A percentile compares a stretch with the other conserved stretches of the same genome.
Conservation (phyloP, 169 alveolate species). For the Plasmodium yoelii region DNA sequence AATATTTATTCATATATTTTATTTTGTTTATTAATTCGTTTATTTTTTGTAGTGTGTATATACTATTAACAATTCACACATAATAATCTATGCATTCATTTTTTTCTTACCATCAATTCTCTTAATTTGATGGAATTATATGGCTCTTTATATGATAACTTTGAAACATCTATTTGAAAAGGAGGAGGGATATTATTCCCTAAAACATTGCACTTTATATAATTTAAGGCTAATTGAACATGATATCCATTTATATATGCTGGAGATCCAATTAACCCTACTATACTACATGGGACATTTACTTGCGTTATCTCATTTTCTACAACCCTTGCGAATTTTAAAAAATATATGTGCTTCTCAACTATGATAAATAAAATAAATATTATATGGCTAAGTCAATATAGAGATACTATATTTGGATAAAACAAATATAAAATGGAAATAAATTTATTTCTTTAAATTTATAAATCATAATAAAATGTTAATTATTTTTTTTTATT, state of each 20-base stretch:
- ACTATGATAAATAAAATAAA: conserved; percentile 18
- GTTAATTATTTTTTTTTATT: neutral
- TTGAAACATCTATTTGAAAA: conserved; percentile 88
- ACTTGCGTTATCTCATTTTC: conserved; percentile 85
- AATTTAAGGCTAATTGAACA: conserved; percentile 87
- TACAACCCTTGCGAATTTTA: conserved; percentile 86
- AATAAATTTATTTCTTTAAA: no score
- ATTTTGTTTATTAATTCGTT: conserved; percentile 2
- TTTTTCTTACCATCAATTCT: conserved; percentile 78
- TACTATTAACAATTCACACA: neutral
- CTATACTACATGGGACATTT: conserved; percentile 85
- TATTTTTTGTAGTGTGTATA: neutral
- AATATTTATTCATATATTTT: neutral
- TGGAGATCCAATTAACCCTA: conserved; percentile 90
- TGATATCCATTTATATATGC: conserved; percentile 90
- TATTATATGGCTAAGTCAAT: neutral
- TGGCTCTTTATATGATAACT: conserved; percentile 85
- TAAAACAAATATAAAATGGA: neutral
- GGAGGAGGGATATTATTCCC: conserved; percentile 89
- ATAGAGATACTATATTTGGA: neutral
- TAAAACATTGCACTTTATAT: conserved; percentile 87
- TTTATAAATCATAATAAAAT: neutral
- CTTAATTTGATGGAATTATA: conserved; percentile 84
- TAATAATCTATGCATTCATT: neutral
- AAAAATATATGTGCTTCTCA: conserved; percentile 85